Base-by-base conservation (phyloP, 2,329 filamentous ascomycete genomes). In the Sporothrix luriei region DNA sequence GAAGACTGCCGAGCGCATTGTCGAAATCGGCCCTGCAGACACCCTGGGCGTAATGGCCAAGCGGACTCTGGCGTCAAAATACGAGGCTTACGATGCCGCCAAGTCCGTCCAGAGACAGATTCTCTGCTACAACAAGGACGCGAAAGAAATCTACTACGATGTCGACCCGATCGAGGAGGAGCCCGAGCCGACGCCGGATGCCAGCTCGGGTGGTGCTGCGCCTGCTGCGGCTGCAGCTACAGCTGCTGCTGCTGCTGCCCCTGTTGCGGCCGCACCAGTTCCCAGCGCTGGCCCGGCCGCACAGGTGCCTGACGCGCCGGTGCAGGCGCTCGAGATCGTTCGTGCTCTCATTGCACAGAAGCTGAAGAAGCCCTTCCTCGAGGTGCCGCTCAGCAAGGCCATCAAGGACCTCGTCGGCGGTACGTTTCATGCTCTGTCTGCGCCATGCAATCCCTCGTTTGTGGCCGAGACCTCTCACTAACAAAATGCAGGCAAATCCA, bases 61-160 rank as follows among this genome's bases (percentile, higher is more conserved):
- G 85, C 88, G 94, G 76, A 99, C 95, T 68, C 83, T 99, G 72
- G 93, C 94, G 72, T 94, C 93, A 78, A 98, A 98, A 82, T 99
- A 98, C 81, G 95, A 99, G 85, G 94, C 94, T 73, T 97, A 97
- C 82, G 95, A 99, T 82, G 95, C 95, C 69, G 95, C 95, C 72
- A 94, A 94, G 77, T 97, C 94, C 9, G 90, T 98, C 55, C 94
- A 97, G 82, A 89, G 95, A 79, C 94, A 98, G 81, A 97, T 99
- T 79, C 88, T 99, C 70, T 98, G 95, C 85, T 99, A 98, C 85
- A 98, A 97, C 85, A 99, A 99, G 82, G 95, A 99, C 78, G 91
- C 93, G 69, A 98, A 97, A 80, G 95, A 99, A 81, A 99, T 99
- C 74, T 99, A 99, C 85, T 99, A 99, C 81, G 94, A 97, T 78